Evolutionary conservation across 164 flowering plant species (phyloP).

Genomic region (Echeveria elegans): DNA sequence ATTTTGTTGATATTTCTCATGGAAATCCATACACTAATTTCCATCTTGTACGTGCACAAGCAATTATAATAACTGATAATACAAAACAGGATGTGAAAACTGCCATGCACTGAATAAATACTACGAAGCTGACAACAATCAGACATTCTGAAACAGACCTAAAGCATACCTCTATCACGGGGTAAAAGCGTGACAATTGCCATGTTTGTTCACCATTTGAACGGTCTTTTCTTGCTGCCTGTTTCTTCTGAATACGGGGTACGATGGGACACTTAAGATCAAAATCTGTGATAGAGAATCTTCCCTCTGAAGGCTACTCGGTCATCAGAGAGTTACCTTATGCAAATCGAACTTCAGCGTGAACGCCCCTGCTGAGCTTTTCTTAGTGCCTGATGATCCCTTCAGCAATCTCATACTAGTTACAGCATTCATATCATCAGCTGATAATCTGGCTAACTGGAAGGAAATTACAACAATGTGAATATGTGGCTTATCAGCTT

Average conservation of each 20-base stretch:
- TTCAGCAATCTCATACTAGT: slow-evolving; percentile 69
- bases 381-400: slow-evolving; percentile 47
- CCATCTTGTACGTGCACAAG: not conserved
- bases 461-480: not conserved
- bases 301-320: too few species aligned
- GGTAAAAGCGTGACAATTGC: slow-evolving; percentile 88
- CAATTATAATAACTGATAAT: not conserved
- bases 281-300: not conserved
- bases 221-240: slow-evolving; percentile 76
- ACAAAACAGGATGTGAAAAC: too few species aligned
- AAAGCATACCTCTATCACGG: slow-evolving; percentile 72
- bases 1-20: too few species aligned
- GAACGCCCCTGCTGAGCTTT: slow-evolving; percentile 53
- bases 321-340: slow-evolving; percentile 38
- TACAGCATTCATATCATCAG: slow-evolving; percentile 81
- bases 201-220: slow-evolving; percentile 55
- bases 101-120: too few species aligned
- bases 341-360: slow-evolving; percentile 80
- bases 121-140: not conserved
- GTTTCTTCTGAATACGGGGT: slow-evolving; percentile 43
- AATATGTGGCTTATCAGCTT: not conserved
- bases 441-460: slow-evolving; percentile 69
- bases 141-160: not conserved
- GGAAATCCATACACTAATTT: slow-evolving; percentile 11
- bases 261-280: not conserved